A percentile compares a stretch with the other conserved stretches of the same genome.
phyloP scores from a whole-genome alignment of 164 flowering plant genomes.

The Vitis amurensis region DNA sequence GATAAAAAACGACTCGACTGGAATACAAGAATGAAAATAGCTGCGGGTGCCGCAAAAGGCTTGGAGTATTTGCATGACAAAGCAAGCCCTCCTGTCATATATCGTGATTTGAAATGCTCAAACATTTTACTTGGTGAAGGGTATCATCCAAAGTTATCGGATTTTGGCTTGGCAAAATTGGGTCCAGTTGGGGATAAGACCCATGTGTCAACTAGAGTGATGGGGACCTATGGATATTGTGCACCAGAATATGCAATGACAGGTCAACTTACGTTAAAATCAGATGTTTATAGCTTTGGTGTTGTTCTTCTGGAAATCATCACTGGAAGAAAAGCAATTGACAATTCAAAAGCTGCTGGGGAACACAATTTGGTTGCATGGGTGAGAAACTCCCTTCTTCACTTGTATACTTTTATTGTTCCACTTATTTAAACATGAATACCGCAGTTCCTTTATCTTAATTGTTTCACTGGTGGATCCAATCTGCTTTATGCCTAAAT shows the following conservation, averaged over 20 bases:
- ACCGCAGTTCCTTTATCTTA: not conserved
- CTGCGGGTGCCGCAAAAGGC: conserved; percentile 69
- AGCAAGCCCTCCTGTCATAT: conserved; percentile 64
- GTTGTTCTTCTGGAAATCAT: conserved; percentile 65
- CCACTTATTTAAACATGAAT: too few relatives aligned
- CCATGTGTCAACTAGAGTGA: conserved; percentile 63
- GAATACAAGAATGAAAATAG: conserved; percentile 65
- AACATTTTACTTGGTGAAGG: conserved; percentile 56
- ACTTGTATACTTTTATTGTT: not conserved
- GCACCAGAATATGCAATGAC: conserved; percentile 73
- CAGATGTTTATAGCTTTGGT: conserved; percentile 70
- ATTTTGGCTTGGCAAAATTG: conserved; percentile 63
- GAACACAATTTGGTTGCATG: conserved; percentile 66
- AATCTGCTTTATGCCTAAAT: too few relatives aligned
- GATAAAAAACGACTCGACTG: conserved; percentile 49
- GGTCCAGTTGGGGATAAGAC: conserved; percentile 69
- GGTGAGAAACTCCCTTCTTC: conserved; percentile 30
- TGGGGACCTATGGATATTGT: conserved; percentile 72
- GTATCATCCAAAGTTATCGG: conserved; percentile 56
- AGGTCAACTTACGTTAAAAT: conserved; percentile 58
- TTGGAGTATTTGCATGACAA: conserved; percentile 65
- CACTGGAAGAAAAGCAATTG: conserved; percentile 66
- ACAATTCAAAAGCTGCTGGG: conserved; percentile 47
- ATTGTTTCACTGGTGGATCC: too few relatives aligned
- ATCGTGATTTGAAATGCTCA: conserved; percentile 62